Percentiles rank a stretch among this genome's conserved stretches.
Evolutionary conservation across 192 early-diverging fungal species (phyloP).

Genomic region (Backusella psychrophila): DNA sequence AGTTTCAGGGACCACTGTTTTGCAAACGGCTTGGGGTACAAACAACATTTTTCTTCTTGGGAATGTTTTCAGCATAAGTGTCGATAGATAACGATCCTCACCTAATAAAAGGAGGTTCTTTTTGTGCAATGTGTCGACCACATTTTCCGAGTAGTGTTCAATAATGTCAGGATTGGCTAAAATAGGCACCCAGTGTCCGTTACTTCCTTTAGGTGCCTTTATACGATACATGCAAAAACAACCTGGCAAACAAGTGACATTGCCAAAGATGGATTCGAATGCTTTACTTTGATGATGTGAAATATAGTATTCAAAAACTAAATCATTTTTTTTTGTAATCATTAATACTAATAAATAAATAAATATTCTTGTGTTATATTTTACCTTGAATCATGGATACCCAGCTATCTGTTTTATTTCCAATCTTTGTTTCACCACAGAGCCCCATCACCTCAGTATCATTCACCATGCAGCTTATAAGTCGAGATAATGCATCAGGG

Average conservation of each 20-base stretch:
- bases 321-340: background rate
- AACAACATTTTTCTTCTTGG: constrained; percentile 74
- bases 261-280: constrained; percentile 84
- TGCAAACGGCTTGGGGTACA: constrained; percentile 69
- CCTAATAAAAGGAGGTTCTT: constrained; percentile 75
- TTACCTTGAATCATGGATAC: constrained; percentile 71
- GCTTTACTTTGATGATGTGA: constrained; percentile 80
- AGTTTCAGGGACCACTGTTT: constrained; percentile 70
- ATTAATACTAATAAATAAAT: background rate
- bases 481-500: constrained; percentile 63
- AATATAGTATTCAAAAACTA: constrained; percentile 85
- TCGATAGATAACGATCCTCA: constrained; percentile 75
- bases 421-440: constrained; percentile 82
- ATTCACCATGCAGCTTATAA: constrained; percentile 71
- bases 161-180: constrained; percentile 83
- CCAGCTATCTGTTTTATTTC: constrained; percentile 77
- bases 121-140: constrained; percentile 75
- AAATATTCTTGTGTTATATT: background rate
- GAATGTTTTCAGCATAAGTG: constrained; percentile 75
- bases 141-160: constrained; percentile 82
- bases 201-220: constrained; percentile 74
- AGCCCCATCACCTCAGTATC: constrained; percentile 72
- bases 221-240: constrained; percentile 89
- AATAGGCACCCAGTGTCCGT: constrained; percentile 79
- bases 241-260: constrained; percentile 81